A percentile compares a stretch with the other conserved stretches of the same genome.
Evolutionary conservation across 495 filamentous ascomycete genomes (phyloP).

Genomic region (Tuber magnatum): DNA sequence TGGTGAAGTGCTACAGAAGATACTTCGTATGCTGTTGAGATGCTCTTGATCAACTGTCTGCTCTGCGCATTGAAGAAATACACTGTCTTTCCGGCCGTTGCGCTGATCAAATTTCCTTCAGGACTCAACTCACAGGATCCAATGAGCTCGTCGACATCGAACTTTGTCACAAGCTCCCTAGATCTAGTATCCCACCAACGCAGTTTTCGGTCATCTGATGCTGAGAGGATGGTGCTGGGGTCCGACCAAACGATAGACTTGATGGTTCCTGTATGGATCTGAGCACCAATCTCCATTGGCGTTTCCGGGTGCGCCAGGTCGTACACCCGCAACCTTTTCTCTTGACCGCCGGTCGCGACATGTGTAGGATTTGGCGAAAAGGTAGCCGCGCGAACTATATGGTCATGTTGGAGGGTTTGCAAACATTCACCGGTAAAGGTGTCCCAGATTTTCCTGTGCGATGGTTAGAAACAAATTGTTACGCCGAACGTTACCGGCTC

Average conservation of each 20-base stretch:
- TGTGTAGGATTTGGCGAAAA: constrained; percentile 76
- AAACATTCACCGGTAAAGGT: constrained; percentile 88
- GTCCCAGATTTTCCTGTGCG: constrained; percentile 82
- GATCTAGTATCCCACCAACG: constrained; percentile 90
- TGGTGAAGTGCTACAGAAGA: constrained; percentile 83
- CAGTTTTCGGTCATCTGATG: constrained; percentile 79
- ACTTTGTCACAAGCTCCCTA: constrained; percentile 61
- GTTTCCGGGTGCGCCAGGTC: constrained; percentile 54
- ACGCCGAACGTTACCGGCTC: neutral
- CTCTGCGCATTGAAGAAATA: constrained; percentile 81
- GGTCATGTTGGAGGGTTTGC: constrained; percentile 78
- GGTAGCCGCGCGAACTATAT: constrained; percentile 89
- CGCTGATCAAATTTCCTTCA: constrained; percentile 36
- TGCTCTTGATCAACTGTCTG: constrained; percentile 67
- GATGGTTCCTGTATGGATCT: constrained; percentile 75
- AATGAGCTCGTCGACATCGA: constrained; percentile 69
- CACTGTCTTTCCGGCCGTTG: constrained; percentile 73
- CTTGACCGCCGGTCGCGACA: constrained; percentile 80
- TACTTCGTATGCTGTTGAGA: constrained; percentile 71
- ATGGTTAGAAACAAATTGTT: constrained; percentile 18
- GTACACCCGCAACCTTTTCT: constrained; percentile 94
- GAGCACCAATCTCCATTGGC: constrained; percentile 74
- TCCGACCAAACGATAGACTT: constrained; percentile 95
- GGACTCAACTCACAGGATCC: constrained; percentile 82
- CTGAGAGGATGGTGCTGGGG: constrained; percentile 78